Base-by-base conservation (phyloP, 169 alveolate species). In the Babesia caballi region DNA sequence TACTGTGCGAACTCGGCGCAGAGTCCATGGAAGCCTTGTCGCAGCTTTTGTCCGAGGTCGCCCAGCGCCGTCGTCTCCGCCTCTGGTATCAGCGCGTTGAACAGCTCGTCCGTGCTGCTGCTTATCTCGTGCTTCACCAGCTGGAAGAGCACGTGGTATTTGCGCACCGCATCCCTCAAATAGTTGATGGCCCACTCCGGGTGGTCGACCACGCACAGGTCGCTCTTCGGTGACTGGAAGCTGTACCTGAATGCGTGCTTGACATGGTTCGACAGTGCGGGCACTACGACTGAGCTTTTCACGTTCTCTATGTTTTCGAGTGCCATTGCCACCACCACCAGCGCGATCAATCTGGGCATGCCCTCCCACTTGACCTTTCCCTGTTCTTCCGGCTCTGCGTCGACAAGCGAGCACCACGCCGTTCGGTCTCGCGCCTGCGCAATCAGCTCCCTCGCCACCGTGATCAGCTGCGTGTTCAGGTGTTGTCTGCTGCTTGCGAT, bases 121-220 rank as follows among this genome's bases (percentile, higher is more conserved):
- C 36, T 68, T 3, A 78, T 25, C 17, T 78, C 86, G n/a, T 41
- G 60, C 28, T 67, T 78, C 19, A 57, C 46, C 15, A 17, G 59
- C 38, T 68, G 53, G 40, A 78, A 78, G 8, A 78, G 30, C 11
- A 44, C 27, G 25, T 15, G 30, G 58, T 78, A 78, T 49, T 35
- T 33, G 27, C 46, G 36, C 9, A 68, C 70, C 7, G 35, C 67
- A 21, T 78, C 67, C 38, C 40, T 78, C 56, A 78, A 17, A 38
- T 78, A 68, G 14, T 66, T 40, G n/a, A 78, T 46, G 7, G 86
- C 86, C 81, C 81, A 78, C 19, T 78, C 86, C 11, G 86, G 86
- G 32, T 60, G 82, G 19, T 78, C 78, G 19, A 68, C 32, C 21
- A 58, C 41, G 41, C 81, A 69, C 25, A 78, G 33, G 9, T 65